phyloP scores from a whole-genome alignment of 2,329 filamentous ascomycete genomes.

The Calonectria pauciramosa region DNA sequence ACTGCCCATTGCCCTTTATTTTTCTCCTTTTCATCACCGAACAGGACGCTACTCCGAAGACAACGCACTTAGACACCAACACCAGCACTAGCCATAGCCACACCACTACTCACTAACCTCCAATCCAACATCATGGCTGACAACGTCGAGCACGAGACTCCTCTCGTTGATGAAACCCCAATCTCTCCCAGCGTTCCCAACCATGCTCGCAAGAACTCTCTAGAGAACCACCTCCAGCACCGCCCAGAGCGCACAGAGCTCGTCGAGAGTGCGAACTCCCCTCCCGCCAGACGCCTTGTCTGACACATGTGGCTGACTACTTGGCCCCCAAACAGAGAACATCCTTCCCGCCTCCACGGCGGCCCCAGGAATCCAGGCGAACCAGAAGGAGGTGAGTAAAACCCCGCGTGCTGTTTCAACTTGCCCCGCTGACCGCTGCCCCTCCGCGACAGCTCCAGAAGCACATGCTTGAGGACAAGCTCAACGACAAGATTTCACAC shows the following conservation, averaged over 20 bases:
- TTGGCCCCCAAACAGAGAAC: conserved; percentile 71
- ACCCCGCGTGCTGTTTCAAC: conserved; percentile 1
- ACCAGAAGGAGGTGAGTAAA: conserved; percentile 77
- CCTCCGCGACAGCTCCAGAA: conserved; percentile 73
- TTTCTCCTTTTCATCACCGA: conserved; percentile 21
- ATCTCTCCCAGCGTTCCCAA: conserved; percentile 68
- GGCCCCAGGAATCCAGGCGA: conserved; percentile 82
- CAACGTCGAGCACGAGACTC: conserved; percentile 38
- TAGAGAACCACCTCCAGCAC: conserved; percentile 79
- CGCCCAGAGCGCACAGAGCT: conserved; percentile 83
- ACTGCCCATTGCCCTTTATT: conserved; percentile 22
- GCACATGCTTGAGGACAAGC: conserved; percentile 87
- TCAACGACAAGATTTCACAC: conserved; percentile 88
- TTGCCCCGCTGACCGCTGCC: conserved; percentile 27
- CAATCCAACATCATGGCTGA: conserved; percentile 47
- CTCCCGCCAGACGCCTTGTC: conserved; percentile 47
- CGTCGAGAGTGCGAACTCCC: conserved; percentile 75
- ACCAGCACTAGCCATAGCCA: background rate
- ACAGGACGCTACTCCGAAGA: conserved; percentile 1
- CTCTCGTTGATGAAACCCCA: conserved; percentile 63
- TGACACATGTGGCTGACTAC: conserved; percentile 38
- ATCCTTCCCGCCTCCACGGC: conserved; percentile 86
- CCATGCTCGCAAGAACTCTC: conserved; percentile 73
- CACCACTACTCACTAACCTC: background rate
- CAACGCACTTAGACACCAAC: conserved; percentile 21